Evolutionary conservation across 768 basidiomycete species (phyloP).

Genomic region (Suillus variegatus): DNA sequence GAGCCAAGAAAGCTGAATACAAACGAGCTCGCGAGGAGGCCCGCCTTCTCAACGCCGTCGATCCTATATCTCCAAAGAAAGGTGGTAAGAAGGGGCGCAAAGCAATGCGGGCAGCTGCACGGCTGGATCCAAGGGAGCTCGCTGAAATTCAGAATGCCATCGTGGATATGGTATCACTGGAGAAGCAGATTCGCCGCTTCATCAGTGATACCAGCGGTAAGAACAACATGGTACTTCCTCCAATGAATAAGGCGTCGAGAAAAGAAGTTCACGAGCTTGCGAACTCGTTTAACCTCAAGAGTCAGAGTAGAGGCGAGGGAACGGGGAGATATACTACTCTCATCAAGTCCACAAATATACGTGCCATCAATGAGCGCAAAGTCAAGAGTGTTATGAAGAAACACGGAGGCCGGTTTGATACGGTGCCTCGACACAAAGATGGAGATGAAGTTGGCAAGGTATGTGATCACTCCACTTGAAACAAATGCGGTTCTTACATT

Average conservation of each 20-base stretch:
- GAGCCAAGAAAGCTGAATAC: slow-evolving; percentile 75
- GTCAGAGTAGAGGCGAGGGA: slow-evolving; percentile 72
- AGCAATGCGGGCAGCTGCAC: slow-evolving; percentile 59
- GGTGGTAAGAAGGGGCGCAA: slow-evolving; percentile 71
- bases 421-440: slow-evolving; percentile 60
- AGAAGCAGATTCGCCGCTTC: slow-evolving; percentile 72
- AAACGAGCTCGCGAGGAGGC: slow-evolving; percentile 64
- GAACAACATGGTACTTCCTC: slow-evolving; percentile 66
- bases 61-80: slow-evolving; percentile 63
- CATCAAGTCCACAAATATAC: slow-evolving; percentile 63
- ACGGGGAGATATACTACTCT: slow-evolving; percentile 75
- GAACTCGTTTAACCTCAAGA: slow-evolving; percentile 74
- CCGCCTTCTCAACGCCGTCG: slow-evolving; percentile 56
- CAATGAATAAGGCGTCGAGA: slow-evolving; percentile 72
- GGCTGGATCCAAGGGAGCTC: slow-evolving; percentile 42
- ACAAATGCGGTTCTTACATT: not conserved
- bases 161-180: slow-evolving; percentile 67
- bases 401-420: slow-evolving; percentile 32
- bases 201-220: slow-evolving; percentile 53
- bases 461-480: slow-evolving; percentile 17
- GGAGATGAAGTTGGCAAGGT: slow-evolving; percentile 89
- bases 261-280: slow-evolving; percentile 81
- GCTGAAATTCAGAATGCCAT: slow-evolving; percentile 47
- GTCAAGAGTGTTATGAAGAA: slow-evolving; percentile 46
- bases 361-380: slow-evolving; percentile 62